Evolutionary conservation across 106 monocot genomes (phyloP), one percentile per base, ranked within the genome.

Genomic region (Platanthera zijinensis): DNA sequence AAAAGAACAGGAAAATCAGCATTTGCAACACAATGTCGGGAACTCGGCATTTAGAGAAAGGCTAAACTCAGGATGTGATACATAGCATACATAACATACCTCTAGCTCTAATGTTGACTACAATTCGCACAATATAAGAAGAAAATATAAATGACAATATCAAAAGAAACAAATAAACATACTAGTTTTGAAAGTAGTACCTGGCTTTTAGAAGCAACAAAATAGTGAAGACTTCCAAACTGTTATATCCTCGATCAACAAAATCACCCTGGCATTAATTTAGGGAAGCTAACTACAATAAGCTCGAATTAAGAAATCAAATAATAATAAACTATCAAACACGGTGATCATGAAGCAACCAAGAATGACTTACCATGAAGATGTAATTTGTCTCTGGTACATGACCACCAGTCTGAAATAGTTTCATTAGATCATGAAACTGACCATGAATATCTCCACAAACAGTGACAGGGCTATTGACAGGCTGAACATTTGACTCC

Each of bases 301-400:
- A 84, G 49, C 22, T 5, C 72, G 0, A 72, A 82, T 25, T 53
- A 57, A 30, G 48, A 79, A 39, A 76, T 48, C 28, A 32, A 14
- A 1, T 11, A 22, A 73, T 10, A 75, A 54, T 13, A 57, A 51
- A 52, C 28, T 69, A 76, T 13, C 50, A 52, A 75, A 72, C 48
- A 54, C 25, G 77, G 45, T 53, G 50, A 5, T 7, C 15, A 54
- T 52, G 18, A 21, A 69, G 51, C 46, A 66, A 52, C 8, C 39
- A 72, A 72, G 50, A 76, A 72, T 61, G 0, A 51, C 82, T 57
- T 46, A 86, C 90, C 90, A 91, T 91, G 78, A 91, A 91, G 66
- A 91, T 91, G 75, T 91, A 91, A 80, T 85, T 91, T 73, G 90
- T 91, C 80, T 91, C 87, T n/a, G 90, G 90, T 78, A 91, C 87